Conservation (phyloP, 2,329 filamentous ascomycete species). For the Ophiocordyceps unilateralis region DNA sequence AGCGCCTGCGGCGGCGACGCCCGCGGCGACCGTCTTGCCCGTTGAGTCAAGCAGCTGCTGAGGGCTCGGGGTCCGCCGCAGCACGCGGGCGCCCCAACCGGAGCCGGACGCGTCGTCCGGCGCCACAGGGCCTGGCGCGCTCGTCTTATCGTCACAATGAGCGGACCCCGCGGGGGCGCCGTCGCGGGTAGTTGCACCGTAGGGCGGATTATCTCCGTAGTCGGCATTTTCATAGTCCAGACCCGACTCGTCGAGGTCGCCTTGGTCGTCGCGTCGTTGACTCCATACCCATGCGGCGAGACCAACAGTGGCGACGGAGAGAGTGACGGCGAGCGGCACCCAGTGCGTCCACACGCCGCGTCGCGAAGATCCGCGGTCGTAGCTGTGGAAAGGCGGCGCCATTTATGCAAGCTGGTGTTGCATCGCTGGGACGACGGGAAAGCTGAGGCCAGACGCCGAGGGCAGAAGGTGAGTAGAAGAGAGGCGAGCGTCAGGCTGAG, state of each 20-base stretch:
- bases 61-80: constrained; percentile 69
- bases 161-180: constrained; percentile 10
- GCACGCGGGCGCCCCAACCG: constrained; percentile 58
- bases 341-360: constrained; percentile 61
- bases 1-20: constrained; percentile 67
- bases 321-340: constrained; percentile 73
- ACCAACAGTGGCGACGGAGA: constrained; percentile 74
- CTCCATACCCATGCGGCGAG: constrained; percentile 89
- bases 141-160: constrained; percentile 13
- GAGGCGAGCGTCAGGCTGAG: background rate
- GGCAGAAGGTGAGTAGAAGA: background rate
- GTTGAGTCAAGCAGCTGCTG: constrained; percentile 79
- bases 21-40: constrained; percentile 63
- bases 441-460: background rate
- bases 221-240: constrained; percentile 29
- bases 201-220: constrained; percentile 34
- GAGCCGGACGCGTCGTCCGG: constrained; percentile 16
- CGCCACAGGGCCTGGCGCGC: constrained; percentile 20
- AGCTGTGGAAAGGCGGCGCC: constrained; percentile 46
- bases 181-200: constrained; percentile 20
- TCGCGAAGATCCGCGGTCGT: constrained; percentile 36
- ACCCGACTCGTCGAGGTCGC: constrained; percentile 41
- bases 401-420: constrained; percentile 24
- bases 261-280: constrained; percentile 61
- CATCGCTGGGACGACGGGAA: constrained; percentile 11